Conservation (phyloP, 495 filamentous ascomycete species). For the Xylaria palmicola region DNA sequence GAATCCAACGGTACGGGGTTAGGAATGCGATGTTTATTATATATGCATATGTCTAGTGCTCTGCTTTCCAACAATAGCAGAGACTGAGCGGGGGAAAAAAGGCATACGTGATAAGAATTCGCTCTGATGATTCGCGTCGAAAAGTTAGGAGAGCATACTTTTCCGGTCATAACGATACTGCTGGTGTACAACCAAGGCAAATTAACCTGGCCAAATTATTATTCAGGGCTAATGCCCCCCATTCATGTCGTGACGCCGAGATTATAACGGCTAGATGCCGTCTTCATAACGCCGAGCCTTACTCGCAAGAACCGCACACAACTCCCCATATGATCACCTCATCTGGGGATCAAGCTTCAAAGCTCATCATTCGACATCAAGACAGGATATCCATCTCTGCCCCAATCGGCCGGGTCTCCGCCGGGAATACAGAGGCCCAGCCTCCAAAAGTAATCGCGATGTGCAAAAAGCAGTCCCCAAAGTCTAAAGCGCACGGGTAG, state of each 20-base stretch:
- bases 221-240: background rate
- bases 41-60: too few relatives aligned
- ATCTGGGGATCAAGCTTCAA: constrained; percentile 14
- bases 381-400: constrained; percentile 42
- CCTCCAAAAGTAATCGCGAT: constrained; percentile 95
- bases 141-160: background rate
- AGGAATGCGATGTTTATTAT: background rate
- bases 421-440: constrained; percentile 87
- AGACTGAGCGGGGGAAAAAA: background rate
- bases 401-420: constrained; percentile 70
- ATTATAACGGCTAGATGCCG: background rate
- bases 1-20: background rate
- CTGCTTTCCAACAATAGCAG: background rate
- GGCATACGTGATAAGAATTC: background rate
- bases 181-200: background rate
- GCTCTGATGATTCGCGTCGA: background rate
- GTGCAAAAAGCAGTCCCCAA: constrained; percentile 91
- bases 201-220: constrained; percentile 5
- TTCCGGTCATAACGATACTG: background rate
- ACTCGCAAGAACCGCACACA: background rate
- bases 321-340: constrained; percentile 1
- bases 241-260: background rate
- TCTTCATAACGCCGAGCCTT: background rate
- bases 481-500: constrained; percentile 67
- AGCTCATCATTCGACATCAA: constrained; percentile 26